Evolutionary conservation across 306 rosid genomes (phyloP).

Genomic region (Sphenostylis stenocarpa): DNA sequence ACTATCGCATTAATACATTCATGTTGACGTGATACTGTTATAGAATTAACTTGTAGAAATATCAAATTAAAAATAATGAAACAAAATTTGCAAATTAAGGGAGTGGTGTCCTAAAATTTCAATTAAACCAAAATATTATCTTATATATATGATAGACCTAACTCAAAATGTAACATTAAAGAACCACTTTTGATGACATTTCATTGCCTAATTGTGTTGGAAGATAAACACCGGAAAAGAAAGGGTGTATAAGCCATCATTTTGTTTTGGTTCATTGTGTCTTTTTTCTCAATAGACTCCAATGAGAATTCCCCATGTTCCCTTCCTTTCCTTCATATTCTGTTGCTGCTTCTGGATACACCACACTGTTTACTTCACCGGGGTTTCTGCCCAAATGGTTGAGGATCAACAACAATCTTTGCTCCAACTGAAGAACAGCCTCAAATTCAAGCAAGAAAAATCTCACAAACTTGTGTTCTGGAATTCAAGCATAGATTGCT

Average conservation of each 20-base stretch:
- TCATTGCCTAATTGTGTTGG: neutral
- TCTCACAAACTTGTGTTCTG: slow-evolving; percentile 36
- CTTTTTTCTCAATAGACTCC: neutral
- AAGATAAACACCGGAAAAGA: neutral
- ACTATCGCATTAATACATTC: too few species aligned
- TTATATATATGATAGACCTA: neutral
- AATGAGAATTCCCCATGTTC: slow-evolving; percentile 18
- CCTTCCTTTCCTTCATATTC: slow-evolving; percentile 26
- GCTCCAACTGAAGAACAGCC: slow-evolving; percentile 24
- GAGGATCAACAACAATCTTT: neutral
- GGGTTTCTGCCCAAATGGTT: neutral
- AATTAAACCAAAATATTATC: too few species aligned
- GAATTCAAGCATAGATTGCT: slow-evolving; percentile 30
- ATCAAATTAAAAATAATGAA: too few species aligned
- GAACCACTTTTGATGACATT: neutral
- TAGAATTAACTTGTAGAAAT: too few species aligned
- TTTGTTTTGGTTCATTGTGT: neutral
- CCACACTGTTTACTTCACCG: neutral
- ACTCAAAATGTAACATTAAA: neutral
- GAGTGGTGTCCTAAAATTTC: too few species aligned
- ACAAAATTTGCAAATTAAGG: too few species aligned
- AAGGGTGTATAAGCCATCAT: neutral
- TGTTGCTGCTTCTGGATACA: slow-evolving; percentile 8
- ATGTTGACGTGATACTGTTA: too few species aligned
- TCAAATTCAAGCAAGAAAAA: accelerated